Conservation (phyloP, 495 filamentous ascomycete species). For the Aspergillus bertholletiae region DNA sequence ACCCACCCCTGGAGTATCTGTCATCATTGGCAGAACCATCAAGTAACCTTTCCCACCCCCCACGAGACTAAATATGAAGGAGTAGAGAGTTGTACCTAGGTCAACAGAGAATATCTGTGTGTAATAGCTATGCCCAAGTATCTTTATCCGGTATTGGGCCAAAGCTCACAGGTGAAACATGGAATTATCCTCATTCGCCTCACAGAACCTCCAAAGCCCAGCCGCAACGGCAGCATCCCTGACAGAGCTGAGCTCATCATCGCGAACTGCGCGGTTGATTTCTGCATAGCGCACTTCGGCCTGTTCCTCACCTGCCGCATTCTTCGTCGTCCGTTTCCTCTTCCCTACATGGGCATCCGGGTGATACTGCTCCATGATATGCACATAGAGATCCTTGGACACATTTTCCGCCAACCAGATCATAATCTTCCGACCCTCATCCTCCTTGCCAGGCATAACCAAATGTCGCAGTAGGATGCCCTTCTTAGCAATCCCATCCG, state of each 20-base stretch:
- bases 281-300: conserved; percentile 65
- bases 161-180: conserved; percentile 59
- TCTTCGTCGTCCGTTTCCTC: conserved; percentile 33
- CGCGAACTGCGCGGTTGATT: conserved; percentile 65
- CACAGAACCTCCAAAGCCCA: conserved; percentile 72
- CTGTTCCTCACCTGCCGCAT: conserved; percentile 10
- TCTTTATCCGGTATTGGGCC: background rate
- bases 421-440: conserved; percentile 66
- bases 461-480: conserved; percentile 71
- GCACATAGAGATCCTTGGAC: conserved; percentile 64
- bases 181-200: conserved; percentile 62
- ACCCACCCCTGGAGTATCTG: too few relatives aligned
- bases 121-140: too few relatives aligned
- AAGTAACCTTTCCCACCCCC: too few relatives aligned
- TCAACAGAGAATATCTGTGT: too few relatives aligned
- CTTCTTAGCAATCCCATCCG: conserved; percentile 70
- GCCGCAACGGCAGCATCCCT: conserved; percentile 60
- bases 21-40: too few relatives aligned
- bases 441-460: conserved; percentile 72
- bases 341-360: conserved; percentile 75
- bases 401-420: conserved; percentile 64
- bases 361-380: conserved; percentile 78
- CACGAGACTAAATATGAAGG: too few relatives aligned
- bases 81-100: too few relatives aligned
- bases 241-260: conserved; percentile 59